Conservation (phyloP, 257 asterid species). For the Linderniella brevidens region DNA sequence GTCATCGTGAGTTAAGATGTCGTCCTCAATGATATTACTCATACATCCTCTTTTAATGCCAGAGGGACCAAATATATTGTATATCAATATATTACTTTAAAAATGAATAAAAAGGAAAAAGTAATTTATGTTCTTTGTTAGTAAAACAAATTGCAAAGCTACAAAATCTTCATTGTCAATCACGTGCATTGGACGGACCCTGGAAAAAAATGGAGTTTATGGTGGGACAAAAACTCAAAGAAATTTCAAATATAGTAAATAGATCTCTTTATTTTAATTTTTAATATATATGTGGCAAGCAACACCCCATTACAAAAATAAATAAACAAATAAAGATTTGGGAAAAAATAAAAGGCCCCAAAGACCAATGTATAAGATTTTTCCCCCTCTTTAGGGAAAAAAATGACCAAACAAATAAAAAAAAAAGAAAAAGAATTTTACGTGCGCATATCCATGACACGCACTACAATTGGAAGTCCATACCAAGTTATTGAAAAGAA, state of each 20-base stretch:
- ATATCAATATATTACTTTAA: no score
- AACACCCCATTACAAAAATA: conserved; percentile 27
- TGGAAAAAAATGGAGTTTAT: conserved; percentile 9
- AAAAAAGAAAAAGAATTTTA: conserved; percentile 15
- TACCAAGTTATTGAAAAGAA: background rate
- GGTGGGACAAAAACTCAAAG: background rate
- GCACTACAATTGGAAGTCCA: background rate
- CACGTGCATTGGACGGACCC: conserved; percentile 57
- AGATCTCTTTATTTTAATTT: background rate
- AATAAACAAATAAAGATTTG: no score
- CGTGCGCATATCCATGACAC: conserved; percentile 32
- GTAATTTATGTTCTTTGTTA: conserved; percentile 2
- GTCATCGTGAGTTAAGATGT: conserved; percentile 29
- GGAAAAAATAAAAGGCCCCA: conserved; percentile 54
- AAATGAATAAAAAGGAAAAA: no score
- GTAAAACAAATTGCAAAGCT: conserved; percentile 65
- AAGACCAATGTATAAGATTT: conserved; percentile 47
- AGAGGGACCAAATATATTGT: no score
- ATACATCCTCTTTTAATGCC: conserved; percentile 23
- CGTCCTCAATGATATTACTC: conserved; percentile 18
- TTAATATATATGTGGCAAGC: conserved; percentile 25
- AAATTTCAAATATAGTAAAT: conserved; percentile 1
- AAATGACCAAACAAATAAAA: background rate
- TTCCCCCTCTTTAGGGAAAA: conserved; percentile 6
- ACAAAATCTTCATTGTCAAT: conserved; percentile 59